Evolutionary conservation across 164 flowering plant genomes (phyloP).

Genomic region (Berberis vulgaris): DNA sequence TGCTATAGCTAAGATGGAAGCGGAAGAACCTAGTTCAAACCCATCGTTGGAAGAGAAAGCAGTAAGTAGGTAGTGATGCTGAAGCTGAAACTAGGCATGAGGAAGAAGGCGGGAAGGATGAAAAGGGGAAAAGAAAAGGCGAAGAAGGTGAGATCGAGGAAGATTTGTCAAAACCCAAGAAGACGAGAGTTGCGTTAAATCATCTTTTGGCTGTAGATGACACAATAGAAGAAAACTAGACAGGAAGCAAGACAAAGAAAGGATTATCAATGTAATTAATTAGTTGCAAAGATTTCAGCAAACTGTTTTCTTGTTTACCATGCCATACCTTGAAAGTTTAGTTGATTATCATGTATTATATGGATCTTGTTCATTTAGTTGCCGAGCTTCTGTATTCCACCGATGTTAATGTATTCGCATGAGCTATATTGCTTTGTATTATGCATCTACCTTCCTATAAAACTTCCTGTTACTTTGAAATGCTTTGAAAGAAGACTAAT

Average conservation of each 20-base stretch:
- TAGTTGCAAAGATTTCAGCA: no score
- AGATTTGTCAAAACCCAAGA: constrained; percentile 35
- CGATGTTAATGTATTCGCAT: no score
- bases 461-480: no score
- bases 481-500: no score
- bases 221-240: constrained; percentile 33
- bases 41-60: constrained; percentile 12
- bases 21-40: constrained; percentile 18
- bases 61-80: constrained; percentile 7
- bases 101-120: constrained; percentile 16
- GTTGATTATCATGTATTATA: no score
- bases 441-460: no score
- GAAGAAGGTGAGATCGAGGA: constrained; percentile 28
- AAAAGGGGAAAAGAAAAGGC: constrained; percentile 33
- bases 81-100: constrained; percentile 16
- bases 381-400: no score
- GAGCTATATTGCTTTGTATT: no score
- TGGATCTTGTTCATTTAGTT: no score
- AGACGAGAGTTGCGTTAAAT: constrained; percentile 43
- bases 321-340: no score
- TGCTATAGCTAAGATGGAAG: constrained; percentile 19
- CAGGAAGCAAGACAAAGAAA: background rate
- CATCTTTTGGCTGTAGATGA: constrained; percentile 60
- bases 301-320: no score
- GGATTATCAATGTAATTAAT: no score